A percentile compares a stretch with the other conserved stretches of the same genome.
phyloP scores from a whole-genome alignment of 768 basidiomycete species.

The Tulasnella sp. region DNA sequence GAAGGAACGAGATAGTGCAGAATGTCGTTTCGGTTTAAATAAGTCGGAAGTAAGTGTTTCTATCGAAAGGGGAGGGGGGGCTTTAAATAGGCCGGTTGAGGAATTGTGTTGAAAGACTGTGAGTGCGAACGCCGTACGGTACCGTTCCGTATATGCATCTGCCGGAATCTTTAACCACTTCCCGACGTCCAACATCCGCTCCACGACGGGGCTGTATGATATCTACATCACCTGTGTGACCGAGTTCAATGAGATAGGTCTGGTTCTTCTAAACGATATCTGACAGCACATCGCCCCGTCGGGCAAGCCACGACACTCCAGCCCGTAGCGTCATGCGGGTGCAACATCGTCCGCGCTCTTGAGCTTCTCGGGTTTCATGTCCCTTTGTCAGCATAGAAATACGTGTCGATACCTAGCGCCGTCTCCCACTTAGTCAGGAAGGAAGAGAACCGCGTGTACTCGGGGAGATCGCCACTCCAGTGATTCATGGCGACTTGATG shows the following conservation, averaged over 20 bases:
- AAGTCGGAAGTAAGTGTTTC: constrained; percentile 38
- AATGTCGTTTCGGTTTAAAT: constrained; percentile 40
- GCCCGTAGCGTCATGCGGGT: constrained; percentile 21
- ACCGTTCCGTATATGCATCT: constrained; percentile 44
- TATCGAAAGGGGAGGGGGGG: constrained; percentile 16
- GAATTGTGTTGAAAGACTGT: not conserved
- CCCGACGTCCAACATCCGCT: constrained; percentile 40
- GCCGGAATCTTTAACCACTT: constrained; percentile 39
- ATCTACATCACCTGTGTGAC: constrained; percentile 43
- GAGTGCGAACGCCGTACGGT: constrained; percentile 15
- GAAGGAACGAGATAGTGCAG: constrained; percentile 36
- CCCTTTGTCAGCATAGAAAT: not conserved
- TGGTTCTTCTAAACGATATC: constrained; percentile 54
- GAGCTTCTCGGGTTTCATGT: constrained; percentile 30
- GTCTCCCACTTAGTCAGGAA: constrained; percentile 44
- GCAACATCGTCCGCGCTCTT: constrained; percentile 41
- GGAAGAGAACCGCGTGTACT: constrained; percentile 38
- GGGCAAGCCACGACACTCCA: too few species aligned
- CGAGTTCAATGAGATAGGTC: constrained; percentile 44
- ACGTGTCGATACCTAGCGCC: constrained; percentile 36
- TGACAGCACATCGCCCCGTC: constrained; percentile 23
- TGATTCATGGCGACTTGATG: constrained; percentile 39
- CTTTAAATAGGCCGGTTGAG: not conserved
- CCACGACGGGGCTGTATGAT: constrained; percentile 38
- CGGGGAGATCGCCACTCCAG: constrained; percentile 37